Conservation (phyloP, 495 filamentous ascomycete genomes). For the Neurospora intermedia region DNA sequence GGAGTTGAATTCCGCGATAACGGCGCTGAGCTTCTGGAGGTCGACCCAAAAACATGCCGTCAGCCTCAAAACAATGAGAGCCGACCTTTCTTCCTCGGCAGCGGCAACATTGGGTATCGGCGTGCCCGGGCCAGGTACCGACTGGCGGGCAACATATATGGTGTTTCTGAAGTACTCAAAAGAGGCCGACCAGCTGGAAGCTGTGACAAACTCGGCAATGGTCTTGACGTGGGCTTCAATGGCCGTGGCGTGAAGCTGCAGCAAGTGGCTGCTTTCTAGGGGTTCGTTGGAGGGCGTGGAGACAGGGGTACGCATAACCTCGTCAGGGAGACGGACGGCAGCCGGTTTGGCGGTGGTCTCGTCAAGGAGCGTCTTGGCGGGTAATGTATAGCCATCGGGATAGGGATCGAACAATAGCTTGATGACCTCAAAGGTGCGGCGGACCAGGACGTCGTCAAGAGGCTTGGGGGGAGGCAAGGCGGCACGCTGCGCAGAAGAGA, state of each 20-base stretch:
- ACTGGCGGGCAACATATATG: slow-evolving; percentile 37
- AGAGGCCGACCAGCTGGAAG: slow-evolving; percentile 45
- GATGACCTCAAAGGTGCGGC: slow-evolving; percentile 31
- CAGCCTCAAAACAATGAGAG: slow-evolving; percentile 40
- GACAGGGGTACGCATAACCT: slow-evolving; percentile 24
- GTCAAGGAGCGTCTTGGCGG: slow-evolving; percentile 35
- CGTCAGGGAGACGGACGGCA: slow-evolving; percentile 19
- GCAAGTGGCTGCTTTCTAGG: slow-evolving; percentile 22
- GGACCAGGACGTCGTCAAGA: slow-evolving; percentile 27
- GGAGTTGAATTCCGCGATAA: slow-evolving; percentile 53
- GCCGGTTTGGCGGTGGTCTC: slow-evolving; percentile 25
- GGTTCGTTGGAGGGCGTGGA: slow-evolving; percentile 33
- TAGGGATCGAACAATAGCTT: slow-evolving; percentile 36
- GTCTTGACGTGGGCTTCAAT: slow-evolving; percentile 38
- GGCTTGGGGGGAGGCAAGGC: slow-evolving; percentile 20
- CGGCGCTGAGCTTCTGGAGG: slow-evolving; percentile 42
- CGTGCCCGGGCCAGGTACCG: slow-evolving; percentile 27
- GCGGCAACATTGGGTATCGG: slow-evolving; percentile 27
- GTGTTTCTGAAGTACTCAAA: slow-evolving; percentile 43
- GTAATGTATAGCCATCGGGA: slow-evolving; percentile 36
- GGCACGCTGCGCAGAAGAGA: slow-evolving; percentile 16
- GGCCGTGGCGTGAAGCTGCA: slow-evolving; percentile 22
- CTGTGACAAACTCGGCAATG: slow-evolving; percentile 49
- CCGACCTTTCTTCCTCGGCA: slow-evolving; percentile 41
- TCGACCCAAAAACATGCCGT: slow-evolving; percentile 52